A percentile compares a stretch with the other conserved stretches of the same genome.
Conservation (phyloP, 768 basidiomycete species). For the Terana coerulea region DNA sequence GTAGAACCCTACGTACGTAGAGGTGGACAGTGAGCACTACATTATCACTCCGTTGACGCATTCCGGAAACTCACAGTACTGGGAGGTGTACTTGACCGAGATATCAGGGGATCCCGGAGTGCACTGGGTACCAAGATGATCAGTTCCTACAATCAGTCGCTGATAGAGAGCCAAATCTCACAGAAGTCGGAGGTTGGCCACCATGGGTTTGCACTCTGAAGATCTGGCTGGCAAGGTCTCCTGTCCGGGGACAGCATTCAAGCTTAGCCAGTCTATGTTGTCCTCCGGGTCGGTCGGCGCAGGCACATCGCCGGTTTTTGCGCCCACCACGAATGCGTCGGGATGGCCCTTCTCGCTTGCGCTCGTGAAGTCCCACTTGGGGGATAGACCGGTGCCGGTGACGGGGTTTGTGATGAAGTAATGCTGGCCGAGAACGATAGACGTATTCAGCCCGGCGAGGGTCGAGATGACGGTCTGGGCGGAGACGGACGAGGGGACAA, state of each 20-base stretch:
- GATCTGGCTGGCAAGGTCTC: constrained; percentile 44
- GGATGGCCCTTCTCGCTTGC: constrained; percentile 37
- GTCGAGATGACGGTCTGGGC: constrained; percentile 15
- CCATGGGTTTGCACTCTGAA: constrained; percentile 50
- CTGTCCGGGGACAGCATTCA: constrained; percentile 47
- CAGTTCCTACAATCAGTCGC: neutral
- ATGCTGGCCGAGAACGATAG: constrained; percentile 43
- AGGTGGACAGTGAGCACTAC: neutral
- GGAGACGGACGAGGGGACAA: constrained; percentile 16
- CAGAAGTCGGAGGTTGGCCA: constrained; percentile 52
- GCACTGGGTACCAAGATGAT: constrained; percentile 17
- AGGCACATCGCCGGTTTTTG: constrained; percentile 37
- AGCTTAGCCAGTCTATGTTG: constrained; percentile 55
- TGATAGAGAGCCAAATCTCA: constrained; percentile 22
- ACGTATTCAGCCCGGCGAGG: constrained; percentile 10
- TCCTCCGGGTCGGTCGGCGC: constrained; percentile 34
- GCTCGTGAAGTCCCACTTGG: constrained; percentile 56
- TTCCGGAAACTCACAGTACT: constrained; percentile 43
- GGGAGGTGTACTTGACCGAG: constrained; percentile 46
- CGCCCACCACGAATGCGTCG: constrained; percentile 44
- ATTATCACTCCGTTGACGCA: neutral
- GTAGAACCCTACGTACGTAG: constrained; percentile 6
- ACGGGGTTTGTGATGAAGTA: constrained; percentile 51
- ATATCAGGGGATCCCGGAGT: constrained; percentile 37
- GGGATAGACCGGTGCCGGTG: constrained; percentile 37